Percentiles rank a stretch among this genome's conserved stretches.
phyloP scores from a whole-genome alignment of 306 rosid species.

The Morella rubra region DNA sequence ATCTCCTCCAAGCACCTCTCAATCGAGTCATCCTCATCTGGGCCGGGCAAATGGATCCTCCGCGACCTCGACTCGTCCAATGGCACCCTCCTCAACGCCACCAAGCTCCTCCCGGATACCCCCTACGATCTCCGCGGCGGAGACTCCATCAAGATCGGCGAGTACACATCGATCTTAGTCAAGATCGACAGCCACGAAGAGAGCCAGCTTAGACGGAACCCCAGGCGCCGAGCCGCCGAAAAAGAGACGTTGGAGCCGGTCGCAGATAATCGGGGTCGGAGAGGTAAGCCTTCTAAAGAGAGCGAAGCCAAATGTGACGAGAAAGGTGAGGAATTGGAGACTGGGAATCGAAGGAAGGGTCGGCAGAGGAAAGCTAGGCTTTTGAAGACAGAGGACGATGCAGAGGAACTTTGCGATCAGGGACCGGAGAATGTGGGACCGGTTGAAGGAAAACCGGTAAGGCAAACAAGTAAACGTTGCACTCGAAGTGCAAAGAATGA shows the following conservation, averaged over 20 bases:
- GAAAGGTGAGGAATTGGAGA: conserved; percentile 13
- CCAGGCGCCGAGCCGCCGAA: conserved; percentile 39
- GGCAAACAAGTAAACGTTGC: conserved; percentile 12
- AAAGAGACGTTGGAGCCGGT: conserved; percentile 12
- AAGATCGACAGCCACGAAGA: conserved; percentile 25
- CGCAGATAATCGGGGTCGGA: conserved; percentile 10
- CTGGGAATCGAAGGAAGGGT: conserved; percentile 20
- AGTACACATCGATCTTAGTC: conserved; percentile 53
- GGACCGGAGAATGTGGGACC: conserved; percentile 16
- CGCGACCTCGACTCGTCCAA: conserved; percentile 77
- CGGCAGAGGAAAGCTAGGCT: conserved; percentile 33
- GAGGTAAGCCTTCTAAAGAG: conserved; percentile 26
- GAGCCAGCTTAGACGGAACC: conserved; percentile 39
- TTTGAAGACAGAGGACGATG: conserved; percentile 19
- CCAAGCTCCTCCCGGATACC: conserved; percentile 32
- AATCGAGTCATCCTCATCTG: conserved; percentile 37
- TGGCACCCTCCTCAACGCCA: conserved; percentile 68
- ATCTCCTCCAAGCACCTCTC: conserved; percentile 76
- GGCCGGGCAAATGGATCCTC: conserved; percentile 52
- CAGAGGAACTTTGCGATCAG: conserved; percentile 8
- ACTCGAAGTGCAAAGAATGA: conserved; percentile 33
- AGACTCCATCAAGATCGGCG: conserved; percentile 64
- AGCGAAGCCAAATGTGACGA: conserved; percentile 8
- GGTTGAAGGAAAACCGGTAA: conserved; percentile 2
- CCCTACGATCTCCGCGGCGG: conserved; percentile 45